phyloP scores from a whole-genome alignment of 2,329 filamentous ascomycete species.

The Trichoderma aggressivum region DNA sequence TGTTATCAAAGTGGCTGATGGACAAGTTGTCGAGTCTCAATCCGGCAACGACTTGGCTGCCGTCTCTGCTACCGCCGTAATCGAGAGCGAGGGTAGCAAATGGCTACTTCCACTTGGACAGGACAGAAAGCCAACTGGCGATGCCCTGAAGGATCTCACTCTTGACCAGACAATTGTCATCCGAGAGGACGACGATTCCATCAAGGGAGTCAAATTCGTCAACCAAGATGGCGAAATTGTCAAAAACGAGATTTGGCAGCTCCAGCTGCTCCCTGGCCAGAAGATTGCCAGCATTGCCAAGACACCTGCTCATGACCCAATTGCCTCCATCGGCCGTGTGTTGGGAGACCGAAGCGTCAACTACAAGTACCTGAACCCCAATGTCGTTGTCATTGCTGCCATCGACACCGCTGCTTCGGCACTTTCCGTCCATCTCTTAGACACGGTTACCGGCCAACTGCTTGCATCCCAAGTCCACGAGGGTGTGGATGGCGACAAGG shows the following conservation, averaged over 20 bases:
- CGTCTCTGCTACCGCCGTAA: constrained; percentile 44
- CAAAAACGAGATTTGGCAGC: constrained; percentile 65
- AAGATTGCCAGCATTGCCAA: constrained; percentile 66
- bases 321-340: constrained; percentile 93
- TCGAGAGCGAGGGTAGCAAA: constrained; percentile 51
- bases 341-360: constrained; percentile 87
- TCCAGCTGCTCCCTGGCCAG: constrained; percentile 63
- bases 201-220: constrained; percentile 56
- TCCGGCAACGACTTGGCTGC: constrained; percentile 11
- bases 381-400: constrained; percentile 73
- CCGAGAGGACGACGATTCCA: constrained; percentile 44
- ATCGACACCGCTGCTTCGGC: constrained; percentile 55
- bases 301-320: constrained; percentile 72
- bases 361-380: constrained; percentile 96
- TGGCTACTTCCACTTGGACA: constrained; percentile 53
- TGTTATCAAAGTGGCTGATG: constrained; percentile 51
- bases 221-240: constrained; percentile 39
- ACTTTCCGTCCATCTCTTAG: constrained; percentile 74
- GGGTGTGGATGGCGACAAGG: constrained; percentile 69
- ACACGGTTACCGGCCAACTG: constrained; percentile 79
- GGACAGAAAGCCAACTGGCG: constrained; percentile 45
- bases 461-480: constrained; percentile 68
- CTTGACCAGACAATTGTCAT: constrained; percentile 56
- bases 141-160: constrained; percentile 43
- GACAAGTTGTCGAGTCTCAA: constrained; percentile 46